Base-by-base conservation (phyloP, 805 yeast species). In the Wickerhamomyces pijperi region DNA sequence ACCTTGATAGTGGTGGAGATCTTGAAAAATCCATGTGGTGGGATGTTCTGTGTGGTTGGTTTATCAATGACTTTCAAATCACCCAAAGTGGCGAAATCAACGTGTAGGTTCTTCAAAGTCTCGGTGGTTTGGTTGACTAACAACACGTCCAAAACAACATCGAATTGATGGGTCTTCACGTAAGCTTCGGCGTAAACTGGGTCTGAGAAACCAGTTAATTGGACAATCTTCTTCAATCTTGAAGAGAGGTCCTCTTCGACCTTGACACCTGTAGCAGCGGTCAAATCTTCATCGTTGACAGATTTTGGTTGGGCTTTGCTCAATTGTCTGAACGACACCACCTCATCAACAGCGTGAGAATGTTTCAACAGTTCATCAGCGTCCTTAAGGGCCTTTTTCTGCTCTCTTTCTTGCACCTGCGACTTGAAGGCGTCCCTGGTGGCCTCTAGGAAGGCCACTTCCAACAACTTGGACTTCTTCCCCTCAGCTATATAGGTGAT, bases 161-260 rank as follows among this genome's bases (percentile, higher is more conserved):
- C 97, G 58, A 82, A 92, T 63, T 94, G 97, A 54, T 88, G 95
- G n/a, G 86, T 92, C 48, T 84, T 84, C 48, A 92, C 85, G 54
- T 82, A 85, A 1, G 97, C 98, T 64, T 92, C 99, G 6, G 96
- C 97, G 58, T 92, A 92, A 28, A 92, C 94, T 17, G 97, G 95
- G 59, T 92, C 99, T 0, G 96, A 83, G 61, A 87, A 92, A 15
- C 99, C 99, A n/a, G 98, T 90, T 49, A 92, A 72, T 58, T 85
- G 97, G 37, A 86, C 78, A 52, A 94, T 83, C 60, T 85, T 87
- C 60, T 77, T 82, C 54, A 92, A 72, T 62, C 85, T 82, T 2
- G 96, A 86, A 5, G 83, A 67, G 45, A 78, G 64, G 36, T 76
- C 74, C 51, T 73, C 82, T 46, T 70, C 73, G 6, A 70, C 59